Conservation (phyloP, 2,329 filamentous ascomycete species). For the Trichoderma brevicompactum region DNA sequence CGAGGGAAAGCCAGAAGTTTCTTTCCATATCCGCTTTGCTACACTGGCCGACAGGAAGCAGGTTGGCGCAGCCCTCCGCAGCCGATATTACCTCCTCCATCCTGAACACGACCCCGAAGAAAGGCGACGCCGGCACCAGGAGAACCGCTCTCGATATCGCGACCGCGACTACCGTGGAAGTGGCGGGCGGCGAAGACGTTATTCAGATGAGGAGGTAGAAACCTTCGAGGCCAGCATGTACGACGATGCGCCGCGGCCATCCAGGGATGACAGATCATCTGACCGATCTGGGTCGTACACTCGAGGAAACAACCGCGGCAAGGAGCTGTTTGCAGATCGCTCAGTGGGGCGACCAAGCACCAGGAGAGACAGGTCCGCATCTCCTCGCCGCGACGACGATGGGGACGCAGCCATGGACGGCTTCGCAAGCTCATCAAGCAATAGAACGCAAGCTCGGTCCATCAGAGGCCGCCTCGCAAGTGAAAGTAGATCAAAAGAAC, state of each 20-base stretch:
- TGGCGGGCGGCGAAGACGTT: slow-evolving; percentile 43
- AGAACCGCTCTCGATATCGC: slow-evolving; percentile 65
- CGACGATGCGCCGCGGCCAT: slow-evolving; percentile 63
- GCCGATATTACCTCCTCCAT: slow-evolving; percentile 89
- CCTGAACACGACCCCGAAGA: slow-evolving; percentile 86
- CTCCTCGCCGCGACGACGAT: slow-evolving; percentile 51
- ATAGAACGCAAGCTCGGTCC: slow-evolving; percentile 42
- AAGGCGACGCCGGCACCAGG: slow-evolving; percentile 62
- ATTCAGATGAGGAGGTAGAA: slow-evolving; percentile 55
- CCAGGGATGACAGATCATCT: slow-evolving; percentile 36
- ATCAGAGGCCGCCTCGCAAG: slow-evolving; percentile 42
- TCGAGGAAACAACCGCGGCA: slow-evolving; percentile 51
- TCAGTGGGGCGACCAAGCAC: slow-evolving; percentile 39
- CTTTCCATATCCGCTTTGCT: slow-evolving; percentile 74
- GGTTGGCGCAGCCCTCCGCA: slow-evolving; percentile 75
- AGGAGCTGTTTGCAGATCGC: slow-evolving; percentile 65
- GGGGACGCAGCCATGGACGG: slow-evolving; percentile 47
- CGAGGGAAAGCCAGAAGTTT: slow-evolving; percentile 68
- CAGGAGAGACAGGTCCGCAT: slow-evolving; percentile 52
- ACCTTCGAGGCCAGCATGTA: slow-evolving; percentile 80
- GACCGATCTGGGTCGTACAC: slow-evolving; percentile 40
- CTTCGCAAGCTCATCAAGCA: slow-evolving; percentile 40
- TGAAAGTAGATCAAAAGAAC: slow-evolving; percentile 43
- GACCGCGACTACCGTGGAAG: slow-evolving; percentile 45
- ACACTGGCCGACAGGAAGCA: slow-evolving; percentile 79